Conservation (phyloP, 352 stramenopile species). For the Aphanomyces euteiches region DNA sequence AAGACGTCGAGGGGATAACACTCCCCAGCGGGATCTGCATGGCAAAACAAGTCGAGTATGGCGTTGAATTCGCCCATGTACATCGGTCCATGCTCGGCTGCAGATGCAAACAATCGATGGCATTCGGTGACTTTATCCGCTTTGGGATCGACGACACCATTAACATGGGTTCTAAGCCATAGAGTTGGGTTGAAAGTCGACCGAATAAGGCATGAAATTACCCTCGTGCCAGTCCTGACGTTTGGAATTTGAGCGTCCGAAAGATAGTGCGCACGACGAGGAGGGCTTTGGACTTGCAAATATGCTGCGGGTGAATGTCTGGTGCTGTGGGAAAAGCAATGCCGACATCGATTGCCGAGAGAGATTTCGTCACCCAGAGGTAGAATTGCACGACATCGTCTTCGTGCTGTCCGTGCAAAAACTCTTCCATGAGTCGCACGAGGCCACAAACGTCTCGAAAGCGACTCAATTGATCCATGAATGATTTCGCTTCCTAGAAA, state of each 20-base stretch:
- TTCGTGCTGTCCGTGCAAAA: conserved; percentile 16
- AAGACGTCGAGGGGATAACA: conserved; percentile 24
- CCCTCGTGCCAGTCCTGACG: conserved; percentile 3
- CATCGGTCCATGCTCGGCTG: conserved; percentile 5
- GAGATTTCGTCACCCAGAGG: conserved; percentile 9
- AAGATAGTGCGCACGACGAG: conserved; percentile 21
- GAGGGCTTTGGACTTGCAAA: conserved; percentile 18
- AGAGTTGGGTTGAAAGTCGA: background rate
- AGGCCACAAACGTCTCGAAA: conserved; percentile 11
- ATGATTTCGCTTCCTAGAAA: conserved; percentile 23
- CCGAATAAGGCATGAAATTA: background rate
- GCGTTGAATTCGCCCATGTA: conserved; percentile 27
- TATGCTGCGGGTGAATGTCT: conserved; percentile 16
- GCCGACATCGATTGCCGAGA: conserved; percentile 1
- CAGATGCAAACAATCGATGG: conserved; percentile 8
- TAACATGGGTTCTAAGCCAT: too few relatives aligned
- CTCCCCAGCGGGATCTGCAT: background rate
- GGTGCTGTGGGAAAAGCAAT: background rate
- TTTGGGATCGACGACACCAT: too few relatives aligned
- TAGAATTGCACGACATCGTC: conserved; percentile 27
- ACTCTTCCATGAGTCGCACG: conserved; percentile 24
- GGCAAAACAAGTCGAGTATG: conserved; percentile 8
- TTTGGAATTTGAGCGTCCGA: conserved; percentile 4
- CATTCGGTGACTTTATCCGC: background rate
- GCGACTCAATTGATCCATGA: conserved; percentile 15